Conservation (phyloP, 768 basidiomycete genomes). For the Amanita jacksonii region DNA sequence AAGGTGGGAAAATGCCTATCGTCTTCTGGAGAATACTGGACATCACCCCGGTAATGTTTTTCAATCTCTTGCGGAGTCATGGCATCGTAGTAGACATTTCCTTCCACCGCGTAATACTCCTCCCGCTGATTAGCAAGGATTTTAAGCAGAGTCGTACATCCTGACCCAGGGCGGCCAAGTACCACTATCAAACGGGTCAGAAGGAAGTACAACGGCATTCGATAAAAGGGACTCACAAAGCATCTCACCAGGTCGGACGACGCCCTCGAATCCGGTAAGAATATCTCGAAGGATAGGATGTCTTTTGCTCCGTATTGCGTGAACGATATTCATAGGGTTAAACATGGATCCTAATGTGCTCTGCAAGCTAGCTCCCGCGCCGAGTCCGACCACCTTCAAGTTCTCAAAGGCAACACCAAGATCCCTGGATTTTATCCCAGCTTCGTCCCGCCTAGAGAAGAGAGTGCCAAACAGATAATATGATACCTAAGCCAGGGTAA, state of each 20-base stretch:
- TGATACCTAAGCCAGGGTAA: conserved; percentile 1
- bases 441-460: conserved; percentile 36
- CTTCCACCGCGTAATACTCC: conserved; percentile 59
- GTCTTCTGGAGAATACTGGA: conserved; percentile 76
- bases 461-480: too few species aligned
- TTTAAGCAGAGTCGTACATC: conserved; percentile 81
- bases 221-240: conserved; percentile 39
- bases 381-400: conserved; percentile 51
- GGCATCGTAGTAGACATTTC: conserved; percentile 69
- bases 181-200: conserved; percentile 42
- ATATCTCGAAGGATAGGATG: conserved; percentile 60
- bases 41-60: conserved; percentile 67
- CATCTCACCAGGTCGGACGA: conserved; percentile 67
- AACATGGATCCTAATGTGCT: conserved; percentile 54
- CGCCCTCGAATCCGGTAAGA: conserved; percentile 52
- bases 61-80: conserved; percentile 55
- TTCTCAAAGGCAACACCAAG: conserved; percentile 55
- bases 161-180: conserved; percentile 76
- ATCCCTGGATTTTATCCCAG: conserved; percentile 40
- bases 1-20: conserved; percentile 82
- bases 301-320: conserved; percentile 32
- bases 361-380: conserved; percentile 44
- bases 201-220: background rate
- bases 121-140: conserved; percentile 65
- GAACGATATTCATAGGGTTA: conserved; percentile 38